phyloP scores from a whole-genome alignment of 257 asterid species.

The Mentha longifolia region DNA sequence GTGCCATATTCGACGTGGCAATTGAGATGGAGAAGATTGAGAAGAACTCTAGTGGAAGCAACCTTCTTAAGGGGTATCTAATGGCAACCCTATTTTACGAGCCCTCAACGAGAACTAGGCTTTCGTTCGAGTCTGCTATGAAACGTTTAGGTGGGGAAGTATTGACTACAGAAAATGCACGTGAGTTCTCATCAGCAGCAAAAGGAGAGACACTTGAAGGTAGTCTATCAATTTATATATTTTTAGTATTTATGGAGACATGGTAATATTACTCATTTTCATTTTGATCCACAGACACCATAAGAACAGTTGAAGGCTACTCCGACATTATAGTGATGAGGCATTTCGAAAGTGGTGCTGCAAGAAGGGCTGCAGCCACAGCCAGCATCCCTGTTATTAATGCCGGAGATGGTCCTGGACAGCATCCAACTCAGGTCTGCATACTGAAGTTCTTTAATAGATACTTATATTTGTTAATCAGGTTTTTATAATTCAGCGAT shows the following conservation, averaged over 20 bases:
- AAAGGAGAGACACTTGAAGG: conserved; percentile 99
- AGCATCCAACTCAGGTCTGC: conserved; percentile 93
- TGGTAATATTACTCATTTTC: conserved; percentile 5
- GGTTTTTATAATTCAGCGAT: background rate
- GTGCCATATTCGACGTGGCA: conserved; percentile 86
- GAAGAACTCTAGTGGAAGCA: conserved; percentile 69
- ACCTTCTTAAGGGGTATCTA: conserved; percentile 76
- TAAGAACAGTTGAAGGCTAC: conserved; percentile 93
- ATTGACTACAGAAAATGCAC: conserved; percentile 92
- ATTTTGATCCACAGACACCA: conserved; percentile 60
- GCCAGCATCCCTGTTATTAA: conserved; percentile 87
- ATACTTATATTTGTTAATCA: background rate
- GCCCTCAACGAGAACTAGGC: conserved; percentile 97
- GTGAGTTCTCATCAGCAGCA: conserved; percentile 95
- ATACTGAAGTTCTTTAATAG: conserved; percentile 8
- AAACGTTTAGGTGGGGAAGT: conserved; percentile 87
- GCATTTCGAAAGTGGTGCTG: conserved; percentile 98
- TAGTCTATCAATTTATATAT: conserved; percentile 29
- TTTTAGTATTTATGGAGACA: background rate
- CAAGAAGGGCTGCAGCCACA: conserved; percentile 78
- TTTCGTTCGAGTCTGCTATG: conserved; percentile 98
- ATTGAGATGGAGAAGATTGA: conserved; percentile 91
- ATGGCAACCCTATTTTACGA: conserved; percentile 96
- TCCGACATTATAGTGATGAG: conserved; percentile 92
- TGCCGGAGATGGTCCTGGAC: conserved; percentile 99